Conservation (phyloP, 75 land plant genomes). For the Pinus albicaulis region DNA sequence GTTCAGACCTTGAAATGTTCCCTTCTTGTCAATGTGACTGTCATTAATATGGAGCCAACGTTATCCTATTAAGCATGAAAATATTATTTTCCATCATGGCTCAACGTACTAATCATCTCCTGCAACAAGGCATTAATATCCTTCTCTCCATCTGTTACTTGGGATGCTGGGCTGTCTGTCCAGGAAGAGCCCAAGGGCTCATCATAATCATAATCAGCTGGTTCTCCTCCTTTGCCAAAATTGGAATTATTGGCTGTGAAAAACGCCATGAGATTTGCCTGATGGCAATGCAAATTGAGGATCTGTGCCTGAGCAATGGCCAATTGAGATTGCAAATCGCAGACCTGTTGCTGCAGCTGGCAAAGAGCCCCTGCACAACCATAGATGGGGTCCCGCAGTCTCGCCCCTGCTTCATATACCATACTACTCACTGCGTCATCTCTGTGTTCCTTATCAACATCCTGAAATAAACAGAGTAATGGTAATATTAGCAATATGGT, state of each 20-base stretch:
- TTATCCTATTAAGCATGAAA: no score
- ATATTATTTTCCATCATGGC: no score
- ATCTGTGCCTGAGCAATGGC: constrained; percentile 8
- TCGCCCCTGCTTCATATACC: constrained; percentile 13
- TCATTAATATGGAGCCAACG: no score
- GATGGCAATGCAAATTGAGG: constrained; percentile 3
- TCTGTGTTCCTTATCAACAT: constrained; percentile 6
- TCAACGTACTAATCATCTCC: no score
- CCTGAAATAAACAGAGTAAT: constrained; percentile 2
- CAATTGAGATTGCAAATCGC: constrained; percentile 18
- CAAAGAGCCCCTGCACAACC: constrained; percentile 16
- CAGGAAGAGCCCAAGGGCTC: neutral
- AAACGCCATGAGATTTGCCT: constrained; percentile 1
- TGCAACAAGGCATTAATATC: no score
- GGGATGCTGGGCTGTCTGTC: no score
- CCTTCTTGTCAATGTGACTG: no score
- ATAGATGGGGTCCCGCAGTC: constrained; percentile 11
- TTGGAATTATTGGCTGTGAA: neutral
- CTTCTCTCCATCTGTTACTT: no score
- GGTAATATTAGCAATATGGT: no score
- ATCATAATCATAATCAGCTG: neutral
- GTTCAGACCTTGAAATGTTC: no score
- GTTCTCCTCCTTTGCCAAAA: no score
- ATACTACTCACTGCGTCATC: constrained; percentile 17
- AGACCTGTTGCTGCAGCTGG: constrained; percentile 13